Evolutionary conservation across 805 yeast species (phyloP), one percentile per base, ranked within the genome.

Genomic region (Deakozyma indianensis): DNA sequence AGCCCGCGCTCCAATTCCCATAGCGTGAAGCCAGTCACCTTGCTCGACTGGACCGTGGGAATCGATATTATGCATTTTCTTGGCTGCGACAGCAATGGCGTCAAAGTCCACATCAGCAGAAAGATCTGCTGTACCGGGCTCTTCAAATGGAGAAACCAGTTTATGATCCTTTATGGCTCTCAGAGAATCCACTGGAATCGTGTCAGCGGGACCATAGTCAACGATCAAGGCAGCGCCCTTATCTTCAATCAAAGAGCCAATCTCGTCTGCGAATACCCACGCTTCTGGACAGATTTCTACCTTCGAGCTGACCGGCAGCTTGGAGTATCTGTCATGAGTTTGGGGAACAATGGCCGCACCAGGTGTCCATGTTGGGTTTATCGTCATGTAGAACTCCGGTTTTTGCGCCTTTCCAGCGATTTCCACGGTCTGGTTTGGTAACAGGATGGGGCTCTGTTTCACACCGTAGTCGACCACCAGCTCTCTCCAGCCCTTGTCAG

Each of bases 51-150:
- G 83, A 0, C 85, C 88, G 48, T 65, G 67, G 3, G 59, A 63
- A 14, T 57, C 49, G 44, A 67, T 56, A 1, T 47, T 43, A 22
- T 52, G 43, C 18, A 60, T 51, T 25, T 51, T 41, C 44, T 44
- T 46, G 18, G 68, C 59, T 35, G 73, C 64, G 2, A 58, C 50
- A 14, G 62, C 63, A 44, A 85, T 60, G 22, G 80, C 80, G 23
- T 68, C 71, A 57, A 85, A 85, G 59, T 85, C 95, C 11, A 85
- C 95, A 57, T 85, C 94, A 0, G 81, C 79, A 0, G 94, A 82
- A 24, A 85, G 65, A 63, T 85, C 95, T 2, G 83, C 88, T 28
- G 75, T 73, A 1, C 95, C 95, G 0, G 92, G 92, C 14, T 69
- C 68, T n/a, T 60, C 66, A 48, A 83, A 80, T 1, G 95, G 94